Percentiles rank a stretch among this genome's conserved stretches.
phyloP scores from a whole-genome alignment of 352 stramenopile species.

The Phytopythium sindhum region DNA sequence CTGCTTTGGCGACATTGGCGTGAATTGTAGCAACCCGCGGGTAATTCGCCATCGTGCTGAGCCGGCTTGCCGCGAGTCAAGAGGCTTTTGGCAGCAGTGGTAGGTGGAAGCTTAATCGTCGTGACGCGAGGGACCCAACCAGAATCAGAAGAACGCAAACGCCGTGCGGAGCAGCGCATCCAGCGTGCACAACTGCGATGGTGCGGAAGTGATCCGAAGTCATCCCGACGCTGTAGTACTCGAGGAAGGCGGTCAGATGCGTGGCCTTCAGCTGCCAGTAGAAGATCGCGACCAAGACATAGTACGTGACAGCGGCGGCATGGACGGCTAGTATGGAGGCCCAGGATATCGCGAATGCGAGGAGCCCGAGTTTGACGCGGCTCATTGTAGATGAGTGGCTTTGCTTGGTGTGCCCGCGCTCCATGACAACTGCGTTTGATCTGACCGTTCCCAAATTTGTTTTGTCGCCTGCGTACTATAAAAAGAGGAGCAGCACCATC shows the following conservation, averaged over 20 bases:
- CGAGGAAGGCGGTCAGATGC: slow-evolving; percentile 13
- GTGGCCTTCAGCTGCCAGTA: slow-evolving; percentile 11
- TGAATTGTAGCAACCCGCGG: neutral
- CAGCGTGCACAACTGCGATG: slow-evolving; percentile 16
- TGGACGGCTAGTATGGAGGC: neutral
- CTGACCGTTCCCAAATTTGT: neutral
- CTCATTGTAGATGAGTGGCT: neutral
- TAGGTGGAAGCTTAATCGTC: neutral
- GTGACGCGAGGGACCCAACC: slow-evolving; percentile 5
- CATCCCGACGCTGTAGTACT: slow-evolving; percentile 17
- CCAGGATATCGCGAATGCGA: neutral
- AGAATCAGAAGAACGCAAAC: slow-evolving; percentile 15
- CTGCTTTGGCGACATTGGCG: neutral
- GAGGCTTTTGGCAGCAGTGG: neutral
- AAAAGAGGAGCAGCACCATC: too few relatives aligned
- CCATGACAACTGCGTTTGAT: too few relatives aligned
- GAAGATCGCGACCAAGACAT: slow-evolving; percentile 9
- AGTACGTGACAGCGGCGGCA: slow-evolving; percentile 12
- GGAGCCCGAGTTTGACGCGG: neutral
- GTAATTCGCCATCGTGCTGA: neutral
- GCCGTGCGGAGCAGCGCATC: slow-evolving; percentile 12
- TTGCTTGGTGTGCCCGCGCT: too few relatives aligned
- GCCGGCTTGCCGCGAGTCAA: neutral
- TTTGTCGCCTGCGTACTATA: neutral
- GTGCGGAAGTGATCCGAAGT: neutral